phyloP scores from a whole-genome alignment of 371 early-diverging fungal genomes.

The Rhizopus delemar region DNA sequence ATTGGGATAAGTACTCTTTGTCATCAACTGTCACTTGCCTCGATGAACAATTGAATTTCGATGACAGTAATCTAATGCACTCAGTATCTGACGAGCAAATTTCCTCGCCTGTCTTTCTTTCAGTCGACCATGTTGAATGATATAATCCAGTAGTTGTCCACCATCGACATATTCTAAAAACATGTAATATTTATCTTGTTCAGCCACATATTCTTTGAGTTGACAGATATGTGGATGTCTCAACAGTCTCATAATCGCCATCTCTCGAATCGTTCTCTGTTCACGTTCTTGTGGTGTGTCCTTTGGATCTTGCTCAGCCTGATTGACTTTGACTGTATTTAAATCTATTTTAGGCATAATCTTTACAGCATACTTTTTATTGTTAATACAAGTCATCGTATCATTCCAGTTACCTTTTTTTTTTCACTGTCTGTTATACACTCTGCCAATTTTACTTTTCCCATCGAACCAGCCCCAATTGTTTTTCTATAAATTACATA shows the following conservation, averaged over 20 bases:
- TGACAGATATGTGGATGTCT: slow-evolving; percentile 77
- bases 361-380: slow-evolving; percentile 47
- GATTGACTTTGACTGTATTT: slow-evolving; percentile 3
- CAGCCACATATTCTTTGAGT: slow-evolving; percentile 75
- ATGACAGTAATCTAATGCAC: slow-evolving; percentile 73
- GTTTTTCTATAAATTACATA: slow-evolving; percentile 70
- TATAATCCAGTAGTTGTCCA: slow-evolving; percentile 76
- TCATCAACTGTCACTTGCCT: slow-evolving; percentile 23
- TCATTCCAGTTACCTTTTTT: slow-evolving; percentile 34
- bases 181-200: slow-evolving; percentile 79
- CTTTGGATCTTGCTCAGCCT: slow-evolving; percentile 37
- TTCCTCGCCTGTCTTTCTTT: slow-evolving; percentile 72
- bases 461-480: slow-evolving; percentile 97
- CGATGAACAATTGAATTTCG: slow-evolving; percentile 72
- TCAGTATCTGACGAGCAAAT: slow-evolving; percentile 81
- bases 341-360: slow-evolving; percentile 53
- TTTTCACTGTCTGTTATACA: slow-evolving; percentile 41
- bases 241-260: slow-evolving; percentile 78
- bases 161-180: slow-evolving; percentile 85
- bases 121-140: slow-evolving; percentile 68
- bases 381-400: too few relatives aligned
- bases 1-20: neutral
- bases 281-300: slow-evolving; percentile 60
- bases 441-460: slow-evolving; percentile 94
- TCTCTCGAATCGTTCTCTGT: slow-evolving; percentile 77